A percentile compares a stretch with the other conserved stretches of the same genome.
Evolutionary conservation across 148 eudicot genomes (phyloP).

Genomic region (Arbutus unedo): DNA sequence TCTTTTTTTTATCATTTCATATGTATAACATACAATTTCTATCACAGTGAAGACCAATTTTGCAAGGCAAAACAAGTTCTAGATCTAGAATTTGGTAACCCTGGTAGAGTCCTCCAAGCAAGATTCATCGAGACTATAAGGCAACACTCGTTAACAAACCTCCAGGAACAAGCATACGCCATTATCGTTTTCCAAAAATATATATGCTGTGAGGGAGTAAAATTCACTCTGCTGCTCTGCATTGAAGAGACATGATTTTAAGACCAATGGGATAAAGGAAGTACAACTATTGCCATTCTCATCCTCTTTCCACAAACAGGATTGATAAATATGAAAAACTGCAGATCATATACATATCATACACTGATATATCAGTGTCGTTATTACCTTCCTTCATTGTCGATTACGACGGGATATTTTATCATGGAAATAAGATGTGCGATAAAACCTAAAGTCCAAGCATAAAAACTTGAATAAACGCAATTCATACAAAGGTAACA

Average conservation of each 20-base stretch:
- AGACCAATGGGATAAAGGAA: neutral
- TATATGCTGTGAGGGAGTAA: neutral
- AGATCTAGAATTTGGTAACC: neutral
- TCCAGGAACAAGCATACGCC: neutral
- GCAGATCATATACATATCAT: neutral
- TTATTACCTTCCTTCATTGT: neutral
- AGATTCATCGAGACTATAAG: neutral
- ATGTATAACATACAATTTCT: neutral
- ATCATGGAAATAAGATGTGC: neutral
- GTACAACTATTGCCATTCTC: neutral
- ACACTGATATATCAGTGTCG: neutral
- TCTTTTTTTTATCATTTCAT: neutral
- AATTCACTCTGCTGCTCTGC: neutral
- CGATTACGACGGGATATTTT: neutral
- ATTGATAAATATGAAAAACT: neutral
- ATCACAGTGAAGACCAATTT: neutral
- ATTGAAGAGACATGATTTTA: slow-evolving; percentile 1
- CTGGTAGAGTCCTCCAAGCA: neutral
- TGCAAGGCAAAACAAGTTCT: neutral
- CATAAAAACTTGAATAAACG: neutral
- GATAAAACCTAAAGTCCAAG: neutral
- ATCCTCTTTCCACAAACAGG: neutral
- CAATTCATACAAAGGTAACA: neutral
- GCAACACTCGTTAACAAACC: neutral
- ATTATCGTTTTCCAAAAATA: neutral